phyloP scores from a whole-genome alignment of 2,329 filamentous ascomycete species.

The Colletotrichum neosansevieriae region DNA sequence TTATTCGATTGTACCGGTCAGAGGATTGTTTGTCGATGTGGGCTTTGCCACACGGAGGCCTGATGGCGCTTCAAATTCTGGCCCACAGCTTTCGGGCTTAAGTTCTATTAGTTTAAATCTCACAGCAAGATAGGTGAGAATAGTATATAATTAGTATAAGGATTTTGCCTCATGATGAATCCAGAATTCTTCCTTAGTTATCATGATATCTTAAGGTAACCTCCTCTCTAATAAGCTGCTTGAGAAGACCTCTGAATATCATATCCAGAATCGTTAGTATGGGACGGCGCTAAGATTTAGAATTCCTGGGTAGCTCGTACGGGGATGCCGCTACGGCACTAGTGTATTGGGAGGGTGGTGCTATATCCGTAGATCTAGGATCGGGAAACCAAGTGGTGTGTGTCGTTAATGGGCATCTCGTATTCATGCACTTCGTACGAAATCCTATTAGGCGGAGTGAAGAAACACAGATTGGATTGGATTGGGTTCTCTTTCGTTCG shows the following conservation, averaged over 20 bases:
- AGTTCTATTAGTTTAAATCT: no score
- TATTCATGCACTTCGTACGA: conserved; percentile 38
- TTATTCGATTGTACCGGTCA: neutral
- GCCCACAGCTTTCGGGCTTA: no score
- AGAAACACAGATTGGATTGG: conserved; percentile 1
- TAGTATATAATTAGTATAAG: no score
- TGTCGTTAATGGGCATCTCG: conserved; percentile 28
- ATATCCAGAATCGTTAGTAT: no score
- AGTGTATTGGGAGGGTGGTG: conserved; percentile 19
- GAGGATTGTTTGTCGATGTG: neutral
- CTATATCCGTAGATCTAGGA: conserved; percentile 31
- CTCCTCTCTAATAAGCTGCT: no score
- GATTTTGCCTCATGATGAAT: no score
- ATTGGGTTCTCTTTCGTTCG: neutral
- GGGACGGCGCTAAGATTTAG: no score
- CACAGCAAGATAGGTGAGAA: no score
- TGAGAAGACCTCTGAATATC: no score
- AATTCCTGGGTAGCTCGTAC: conserved; percentile 28
- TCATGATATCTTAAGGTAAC: no score
- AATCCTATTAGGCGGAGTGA: conserved; percentile 21
- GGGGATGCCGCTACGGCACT: conserved; percentile 23
- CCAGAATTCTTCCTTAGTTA: no score
- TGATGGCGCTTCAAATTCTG: conserved; percentile 9
- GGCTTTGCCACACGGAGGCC: conserved; percentile 29
- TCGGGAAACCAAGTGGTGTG: conserved; percentile 11